Base-by-base conservation (phyloP, 176 grass and related monocot species). In the Alopecurus myosuroides region DNA sequence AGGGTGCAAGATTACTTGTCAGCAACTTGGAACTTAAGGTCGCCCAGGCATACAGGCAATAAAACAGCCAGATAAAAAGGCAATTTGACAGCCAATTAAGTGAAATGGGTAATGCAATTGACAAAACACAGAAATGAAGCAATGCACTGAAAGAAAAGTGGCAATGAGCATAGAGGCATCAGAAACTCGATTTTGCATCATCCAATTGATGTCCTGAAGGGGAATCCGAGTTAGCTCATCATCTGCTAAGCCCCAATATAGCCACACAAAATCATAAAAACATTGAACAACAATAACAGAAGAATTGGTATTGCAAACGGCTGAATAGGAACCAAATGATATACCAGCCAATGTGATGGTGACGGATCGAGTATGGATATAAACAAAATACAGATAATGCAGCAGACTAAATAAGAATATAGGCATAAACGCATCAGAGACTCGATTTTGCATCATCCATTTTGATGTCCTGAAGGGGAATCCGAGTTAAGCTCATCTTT, bases 391-490 rank as follows among this genome's bases (percentile, higher is more conserved):
- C 17, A 22, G 64, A 28, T 42, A 74, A 33, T 20, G 26, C 20
- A 39, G 57, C 9, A 77, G 45, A 11, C 2, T 5, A 82, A 80
- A 45, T 4, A 81, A 12, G 11, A 2, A 37, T 19, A 65, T 41
- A 37, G 76, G 87, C 40, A 70, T 3, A 65, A n/a, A 18, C 1
- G 53, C 90, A 95, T 98, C 95, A 98, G 95, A 92, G 84, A 95
- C 91, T 95, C 90, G 85, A 83, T 12, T 94, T 22, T 89, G 88
- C 94, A 95, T 93, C 91, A 98, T 95, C 87, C 95, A 85, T 41
- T 82, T 87, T 77, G 95, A 94, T 93, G 92, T 98, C 89, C 89
- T 98, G 88, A 93, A 95, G 95, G 95, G 95, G 95, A 98, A 98
- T 98, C 95, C 91, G 93, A 98, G 95, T 94, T 89, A 36, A 50